These are phyloP conservation scores for Penicillium bialowiezense DNA, from an alignment of 495 filamentous ascomycete genomes.

Conservation along the genomic window DNA sequence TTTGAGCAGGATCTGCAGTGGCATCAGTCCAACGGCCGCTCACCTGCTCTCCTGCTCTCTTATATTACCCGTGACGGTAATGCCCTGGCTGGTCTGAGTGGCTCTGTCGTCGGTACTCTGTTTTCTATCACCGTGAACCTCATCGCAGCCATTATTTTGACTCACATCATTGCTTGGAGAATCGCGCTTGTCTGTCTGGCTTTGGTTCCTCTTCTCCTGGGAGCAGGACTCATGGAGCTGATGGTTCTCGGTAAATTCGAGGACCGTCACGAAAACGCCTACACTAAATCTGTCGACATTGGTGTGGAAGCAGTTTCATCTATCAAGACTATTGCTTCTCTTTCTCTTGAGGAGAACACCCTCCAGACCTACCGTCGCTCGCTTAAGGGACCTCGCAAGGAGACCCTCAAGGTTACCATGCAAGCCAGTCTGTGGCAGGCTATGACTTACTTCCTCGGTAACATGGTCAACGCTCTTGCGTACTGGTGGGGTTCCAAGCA, in stretches of 20 bases:
- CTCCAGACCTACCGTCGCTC: conserved; percentile 34
- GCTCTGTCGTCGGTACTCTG: conserved; percentile 40
- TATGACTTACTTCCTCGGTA: conserved; percentile 47
- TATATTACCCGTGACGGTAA: conserved; percentile 47
- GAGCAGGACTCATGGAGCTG: conserved; percentile 48
- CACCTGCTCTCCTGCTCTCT: conserved; percentile 38
- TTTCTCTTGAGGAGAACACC: conserved; percentile 43
- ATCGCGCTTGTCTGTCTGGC: conserved; percentile 37
- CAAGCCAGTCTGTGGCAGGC: conserved; percentile 51
- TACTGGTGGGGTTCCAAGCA: conserved; percentile 66
- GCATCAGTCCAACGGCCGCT: conserved; percentile 44
- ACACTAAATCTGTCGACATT: conserved; percentile 45
- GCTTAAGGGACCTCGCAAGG: conserved; percentile 38
- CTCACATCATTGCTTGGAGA: conserved; percentile 38
- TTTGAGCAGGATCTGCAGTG: conserved; percentile 50
- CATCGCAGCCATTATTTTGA: conserved; percentile 33
- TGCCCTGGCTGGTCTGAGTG: conserved; percentile 43
- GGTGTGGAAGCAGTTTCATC: conserved; percentile 47
- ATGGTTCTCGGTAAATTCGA: conserved; percentile 50
- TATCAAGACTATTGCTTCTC: conserved; percentile 51
- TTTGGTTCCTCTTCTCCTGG: conserved; percentile 38
- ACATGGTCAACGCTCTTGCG: conserved; percentile 58
- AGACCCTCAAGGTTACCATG: conserved; percentile 41
- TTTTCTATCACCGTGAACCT: conserved; percentile 41
- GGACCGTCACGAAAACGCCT: conserved; percentile 53